These are phyloP conservation scores for Lindgomyces ingoldianus DNA, from an alignment of 495 filamentous ascomycete genomes.

Conservation along the genomic window DNA sequence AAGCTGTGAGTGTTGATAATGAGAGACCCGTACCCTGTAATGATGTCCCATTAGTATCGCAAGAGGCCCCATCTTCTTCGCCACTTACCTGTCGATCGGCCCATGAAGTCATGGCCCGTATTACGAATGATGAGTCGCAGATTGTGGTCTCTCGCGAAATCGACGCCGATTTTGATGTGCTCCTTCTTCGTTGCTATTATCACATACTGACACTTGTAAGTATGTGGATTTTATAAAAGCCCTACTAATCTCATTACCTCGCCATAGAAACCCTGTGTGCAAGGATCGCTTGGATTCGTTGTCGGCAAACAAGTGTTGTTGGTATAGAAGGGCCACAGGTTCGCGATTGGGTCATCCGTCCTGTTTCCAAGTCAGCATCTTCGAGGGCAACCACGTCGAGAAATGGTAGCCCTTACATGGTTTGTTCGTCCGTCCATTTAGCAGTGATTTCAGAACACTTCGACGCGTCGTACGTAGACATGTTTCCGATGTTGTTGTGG, in stretches of 20 bases:
- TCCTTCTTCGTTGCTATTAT: conserved; percentile 33
- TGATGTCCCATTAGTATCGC: not conserved
- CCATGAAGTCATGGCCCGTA: conserved; percentile 40
- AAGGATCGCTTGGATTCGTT: conserved; percentile 16
- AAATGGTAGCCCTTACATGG: conserved; percentile 10
- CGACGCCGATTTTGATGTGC: conserved; percentile 35
- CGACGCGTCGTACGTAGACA: conserved; percentile 18
- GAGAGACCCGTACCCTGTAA: conserved; percentile 25
- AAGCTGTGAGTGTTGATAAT: conserved; percentile 38
- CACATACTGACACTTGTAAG: too few species aligned
- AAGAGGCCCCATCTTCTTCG: too few species aligned
- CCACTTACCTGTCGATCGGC: conserved; percentile 14
- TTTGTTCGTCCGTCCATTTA: conserved; percentile 32
- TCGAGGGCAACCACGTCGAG: not conserved
- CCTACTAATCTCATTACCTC: too few species aligned
- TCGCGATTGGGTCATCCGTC: conserved; percentile 25
- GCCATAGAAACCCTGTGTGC: conserved; percentile 30
- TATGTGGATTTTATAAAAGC: too few species aligned
- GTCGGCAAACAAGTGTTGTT: conserved; percentile 34
- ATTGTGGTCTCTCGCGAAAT: conserved; percentile 30
- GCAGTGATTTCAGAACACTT: conserved; percentile 17
- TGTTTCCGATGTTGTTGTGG: conserved; percentile 11
- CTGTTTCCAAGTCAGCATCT: conserved; percentile 6
- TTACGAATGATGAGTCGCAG: conserved; percentile 33
- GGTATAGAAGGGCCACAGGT: conserved; percentile 33